Conservation (phyloP, 495 filamentous ascomycete genomes). For the Talaromyces ruber region DNA sequence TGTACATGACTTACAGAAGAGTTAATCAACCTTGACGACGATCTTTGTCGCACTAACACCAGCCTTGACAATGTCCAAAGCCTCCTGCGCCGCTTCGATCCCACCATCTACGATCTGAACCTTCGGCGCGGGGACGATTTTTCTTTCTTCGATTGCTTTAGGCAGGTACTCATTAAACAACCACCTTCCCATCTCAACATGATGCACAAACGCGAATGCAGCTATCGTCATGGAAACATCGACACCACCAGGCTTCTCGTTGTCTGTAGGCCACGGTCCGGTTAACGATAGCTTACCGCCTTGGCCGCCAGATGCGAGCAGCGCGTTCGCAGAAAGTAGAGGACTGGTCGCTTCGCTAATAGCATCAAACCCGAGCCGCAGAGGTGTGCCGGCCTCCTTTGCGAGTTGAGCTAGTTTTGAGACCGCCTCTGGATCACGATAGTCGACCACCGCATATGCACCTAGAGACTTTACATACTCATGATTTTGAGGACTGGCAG, state of each 20-base stretch:
- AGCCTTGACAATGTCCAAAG: not conserved
- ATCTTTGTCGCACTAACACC: constrained; percentile 1
- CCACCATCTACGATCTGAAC: not conserved
- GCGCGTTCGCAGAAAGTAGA: not conserved
- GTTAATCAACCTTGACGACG: constrained; percentile 3
- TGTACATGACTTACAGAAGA: not conserved
- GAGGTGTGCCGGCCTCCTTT: not conserved
- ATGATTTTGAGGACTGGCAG: constrained; percentile 36
- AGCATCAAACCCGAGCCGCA: not conserved
- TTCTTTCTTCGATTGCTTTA: not conserved
- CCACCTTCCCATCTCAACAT: constrained; percentile 1
- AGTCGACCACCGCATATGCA: constrained; percentile 34
- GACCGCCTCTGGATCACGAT: constrained; percentile 28
- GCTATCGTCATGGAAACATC: not conserved
- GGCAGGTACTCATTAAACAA: constrained; percentile 2
- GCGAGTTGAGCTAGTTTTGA: constrained; percentile 3
- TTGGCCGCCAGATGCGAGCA: not conserved
- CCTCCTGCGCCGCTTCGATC: not conserved
- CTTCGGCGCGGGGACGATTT: not conserved
- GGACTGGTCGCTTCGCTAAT: not conserved
- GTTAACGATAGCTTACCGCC: not conserved
- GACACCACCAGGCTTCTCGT: constrained; percentile 8
- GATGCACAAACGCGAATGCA: not conserved
- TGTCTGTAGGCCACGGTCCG: not conserved
- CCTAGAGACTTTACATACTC: constrained; percentile 35